A percentile compares a stretch with the other conserved stretches of the same genome.
phyloP scores from a whole-genome alignment of 2,329 filamentous ascomycete genomes.

The Chaetomiaceae sp. region DNA sequence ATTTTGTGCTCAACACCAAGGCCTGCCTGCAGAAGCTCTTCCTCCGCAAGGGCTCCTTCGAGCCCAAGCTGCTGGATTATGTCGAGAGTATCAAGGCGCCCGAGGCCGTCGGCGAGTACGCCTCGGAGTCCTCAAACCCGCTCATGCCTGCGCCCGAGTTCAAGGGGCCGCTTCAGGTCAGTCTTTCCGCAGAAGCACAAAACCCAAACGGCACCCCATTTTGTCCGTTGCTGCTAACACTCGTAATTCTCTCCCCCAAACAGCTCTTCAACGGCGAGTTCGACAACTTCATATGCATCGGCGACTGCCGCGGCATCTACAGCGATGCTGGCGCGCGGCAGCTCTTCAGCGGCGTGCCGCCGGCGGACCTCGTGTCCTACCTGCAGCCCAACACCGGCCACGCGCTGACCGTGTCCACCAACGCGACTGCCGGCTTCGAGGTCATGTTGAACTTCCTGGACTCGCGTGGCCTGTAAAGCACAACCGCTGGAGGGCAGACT shows the following conservation, averaged over 20 bases:
- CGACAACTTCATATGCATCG: constrained; percentile 31
- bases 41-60: constrained; percentile 27
- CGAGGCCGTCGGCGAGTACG: constrained; percentile 27
- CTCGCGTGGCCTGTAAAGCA: too few relatives aligned
- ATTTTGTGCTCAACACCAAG: constrained; percentile 21
- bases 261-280: constrained; percentile 21
- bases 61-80: constrained; percentile 27
- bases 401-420: constrained; percentile 31
- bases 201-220: too few relatives aligned
- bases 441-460: background rate
- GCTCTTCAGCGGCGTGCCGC: background rate
- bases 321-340: constrained; percentile 21
- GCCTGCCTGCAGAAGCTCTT: constrained; percentile 31
- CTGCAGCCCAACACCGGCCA: constrained; percentile 34
- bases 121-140: constrained; percentile 17
- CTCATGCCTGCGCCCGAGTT: too few relatives aligned
- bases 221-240: too few relatives aligned
- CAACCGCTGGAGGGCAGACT: too few relatives aligned
- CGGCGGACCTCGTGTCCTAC: constrained; percentile 22
- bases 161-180: too few relatives aligned
- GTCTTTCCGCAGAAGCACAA: too few relatives aligned
- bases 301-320: constrained; percentile 32
- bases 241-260: too few relatives aligned
- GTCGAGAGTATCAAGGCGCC: constrained; percentile 31
- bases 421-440: constrained; percentile 18